Percentiles rank a stretch among this genome's conserved stretches.
These are phyloP conservation scores for Nakazawaea wyomingensis DNA, from an alignment of 805 yeast species.

Conservation along the genomic window DNA sequence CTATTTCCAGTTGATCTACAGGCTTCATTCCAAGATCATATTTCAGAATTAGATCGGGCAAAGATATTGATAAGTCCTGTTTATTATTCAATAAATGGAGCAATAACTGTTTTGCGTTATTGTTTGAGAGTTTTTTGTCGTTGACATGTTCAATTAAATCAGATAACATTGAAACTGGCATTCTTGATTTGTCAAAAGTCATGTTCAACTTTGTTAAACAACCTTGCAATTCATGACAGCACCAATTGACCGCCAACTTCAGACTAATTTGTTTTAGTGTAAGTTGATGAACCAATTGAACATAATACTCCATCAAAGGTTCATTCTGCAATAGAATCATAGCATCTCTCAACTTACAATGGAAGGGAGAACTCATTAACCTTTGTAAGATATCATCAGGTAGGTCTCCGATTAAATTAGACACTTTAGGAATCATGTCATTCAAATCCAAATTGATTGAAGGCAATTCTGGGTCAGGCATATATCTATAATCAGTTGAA, in stretches of 20 bases:
- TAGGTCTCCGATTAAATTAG: conserved; percentile 41
- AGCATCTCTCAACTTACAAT: conserved; percentile 69
- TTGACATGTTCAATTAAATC: conserved; percentile 51
- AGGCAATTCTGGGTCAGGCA: conserved; percentile 92
- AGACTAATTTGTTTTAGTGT: conserved; percentile 19
- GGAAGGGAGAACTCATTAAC: conserved; percentile 44
- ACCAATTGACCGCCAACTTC: conserved; percentile 65
- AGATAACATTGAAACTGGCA: conserved; percentile 41
- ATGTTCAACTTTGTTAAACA: conserved; percentile 47
- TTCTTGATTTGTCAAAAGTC: conserved; percentile 24
- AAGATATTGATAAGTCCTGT: conserved; percentile 27
- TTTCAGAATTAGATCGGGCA: conserved; percentile 46
- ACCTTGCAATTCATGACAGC: conserved; percentile 77
- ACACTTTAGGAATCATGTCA: conserved; percentile 36
- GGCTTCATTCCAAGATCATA: conserved; percentile 38
- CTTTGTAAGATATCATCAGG: conserved; percentile 55
- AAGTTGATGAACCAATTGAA: conserved; percentile 29
- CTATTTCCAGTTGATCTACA: conserved; percentile 25
- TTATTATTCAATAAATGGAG: conserved; percentile 53
- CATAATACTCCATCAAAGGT: conserved; percentile 47
- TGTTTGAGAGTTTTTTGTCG: conserved; percentile 45
- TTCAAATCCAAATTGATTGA: conserved; percentile 39
- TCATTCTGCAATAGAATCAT: conserved; percentile 53
- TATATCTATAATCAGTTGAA: conserved; percentile 82
- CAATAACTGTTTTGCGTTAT: conserved; percentile 64